Evolutionary conservation across 176 grass and related monocot species (phyloP).

Genomic region (Raddia guianensis): DNA sequence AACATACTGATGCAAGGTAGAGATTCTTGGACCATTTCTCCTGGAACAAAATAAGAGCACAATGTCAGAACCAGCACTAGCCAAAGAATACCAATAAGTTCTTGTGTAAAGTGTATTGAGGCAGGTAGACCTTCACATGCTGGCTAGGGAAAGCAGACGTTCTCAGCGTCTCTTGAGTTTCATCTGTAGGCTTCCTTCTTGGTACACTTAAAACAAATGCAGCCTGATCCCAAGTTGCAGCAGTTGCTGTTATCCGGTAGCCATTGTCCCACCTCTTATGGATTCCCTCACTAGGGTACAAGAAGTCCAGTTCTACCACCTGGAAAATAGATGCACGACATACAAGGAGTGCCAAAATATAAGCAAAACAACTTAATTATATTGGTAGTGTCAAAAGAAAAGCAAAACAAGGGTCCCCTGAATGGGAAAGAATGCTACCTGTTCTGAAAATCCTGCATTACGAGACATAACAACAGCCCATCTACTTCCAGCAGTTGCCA

Average conservation of each 20-base stretch:
- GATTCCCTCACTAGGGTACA: slow-evolving; percentile 98
- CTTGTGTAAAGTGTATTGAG: slow-evolving; percentile 10
- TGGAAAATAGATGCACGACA: slow-evolving; percentile 41
- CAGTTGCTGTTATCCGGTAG: slow-evolving; percentile 85
- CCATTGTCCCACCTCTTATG: slow-evolving; percentile 94
- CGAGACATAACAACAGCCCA: slow-evolving; percentile 99
- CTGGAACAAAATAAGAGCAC: slow-evolving; percentile 53
- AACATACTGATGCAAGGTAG: slow-evolving; percentile 93
- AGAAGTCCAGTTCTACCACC: slow-evolving; percentile 97
- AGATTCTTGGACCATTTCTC: slow-evolving; percentile 97
- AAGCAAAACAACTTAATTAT: background rate
- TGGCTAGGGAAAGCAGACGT: slow-evolving; percentile 93
- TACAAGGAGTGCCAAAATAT: background rate
- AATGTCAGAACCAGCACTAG: slow-evolving; percentile 32
- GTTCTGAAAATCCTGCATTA: slow-evolving; percentile 89
- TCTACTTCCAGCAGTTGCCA: slow-evolving; percentile 93
- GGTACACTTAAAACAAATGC: slow-evolving; percentile 91
- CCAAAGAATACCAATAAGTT: background rate
- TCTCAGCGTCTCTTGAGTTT: slow-evolving; percentile 92
- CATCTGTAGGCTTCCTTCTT: slow-evolving; percentile 76
- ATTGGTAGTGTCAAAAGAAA: slow-evolving; percentile 17
- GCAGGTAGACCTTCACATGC: slow-evolving; percentile 79
- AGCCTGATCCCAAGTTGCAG: slow-evolving; percentile 91
- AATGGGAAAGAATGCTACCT: slow-evolving; percentile 51
- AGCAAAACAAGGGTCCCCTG: background rate